Evolutionary conservation across 202 grass and related monocot genomes (phyloP).

Genomic region (Brachypodium distachyon): DNA sequence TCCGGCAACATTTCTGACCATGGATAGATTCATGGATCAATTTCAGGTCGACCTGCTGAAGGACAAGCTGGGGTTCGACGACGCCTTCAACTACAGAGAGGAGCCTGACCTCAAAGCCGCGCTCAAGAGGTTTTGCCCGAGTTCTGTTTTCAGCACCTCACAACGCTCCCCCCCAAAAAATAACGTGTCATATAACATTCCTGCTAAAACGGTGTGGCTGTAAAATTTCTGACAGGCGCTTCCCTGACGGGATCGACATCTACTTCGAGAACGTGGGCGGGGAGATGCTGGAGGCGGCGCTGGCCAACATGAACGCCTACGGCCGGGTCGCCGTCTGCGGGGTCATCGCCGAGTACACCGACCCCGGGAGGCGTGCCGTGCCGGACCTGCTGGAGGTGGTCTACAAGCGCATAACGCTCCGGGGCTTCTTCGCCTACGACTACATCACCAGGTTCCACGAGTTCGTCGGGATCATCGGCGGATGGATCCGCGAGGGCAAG

Average conservation of each 20-base stretch:
- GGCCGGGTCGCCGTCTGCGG: constrained; percentile 54
- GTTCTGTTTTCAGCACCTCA: not conserved
- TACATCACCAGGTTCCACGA: constrained; percentile 20
- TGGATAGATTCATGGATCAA: not conserved
- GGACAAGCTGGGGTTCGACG: constrained; percentile 67
- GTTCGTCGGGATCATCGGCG: constrained; percentile 10
- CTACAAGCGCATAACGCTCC: constrained; percentile 55
- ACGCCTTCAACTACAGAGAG: constrained; percentile 92
- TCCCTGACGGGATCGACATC: constrained; percentile 74
- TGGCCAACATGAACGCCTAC: constrained; percentile 66
- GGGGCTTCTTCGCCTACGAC: constrained; percentile 43
- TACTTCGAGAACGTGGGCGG: constrained; percentile 81
- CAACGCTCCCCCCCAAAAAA: too few relatives aligned
- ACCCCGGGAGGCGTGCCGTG: not conserved
- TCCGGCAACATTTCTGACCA: not conserved
- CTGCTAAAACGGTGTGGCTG: not conserved
- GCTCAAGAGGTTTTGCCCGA: constrained; percentile 54
- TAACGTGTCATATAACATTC: not conserved
- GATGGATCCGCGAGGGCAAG: constrained; percentile 28
- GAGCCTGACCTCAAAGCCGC: constrained; percentile 51
- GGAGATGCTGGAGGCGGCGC: constrained; percentile 52
- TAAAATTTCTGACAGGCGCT: constrained; percentile 25
- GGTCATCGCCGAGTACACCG: constrained; percentile 59
- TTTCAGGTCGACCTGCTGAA: constrained; percentile 48
- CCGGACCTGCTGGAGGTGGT: constrained; percentile 35